Percentiles rank a stretch among this genome's conserved stretches.
Conservation (phyloP, 768 basidiomycete genomes). For the Podaxis sp. region DNA sequence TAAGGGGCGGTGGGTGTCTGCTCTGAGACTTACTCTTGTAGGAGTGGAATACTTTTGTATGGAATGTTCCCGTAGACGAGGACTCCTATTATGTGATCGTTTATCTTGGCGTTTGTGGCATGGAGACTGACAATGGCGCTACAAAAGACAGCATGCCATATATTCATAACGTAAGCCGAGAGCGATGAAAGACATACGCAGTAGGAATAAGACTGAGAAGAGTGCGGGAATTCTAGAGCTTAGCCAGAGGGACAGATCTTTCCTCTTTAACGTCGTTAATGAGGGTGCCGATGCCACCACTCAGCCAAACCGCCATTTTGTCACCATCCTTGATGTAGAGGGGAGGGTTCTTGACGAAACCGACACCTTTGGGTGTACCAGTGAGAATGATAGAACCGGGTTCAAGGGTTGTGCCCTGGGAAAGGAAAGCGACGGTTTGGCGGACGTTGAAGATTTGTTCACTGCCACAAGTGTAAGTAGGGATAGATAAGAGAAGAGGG, state of each 20-base stretch:
- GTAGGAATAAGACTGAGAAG: too few relatives aligned
- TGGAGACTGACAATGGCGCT: not conserved
- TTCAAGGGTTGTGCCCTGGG: conserved; percentile 80
- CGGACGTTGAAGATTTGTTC: conserved; percentile 81
- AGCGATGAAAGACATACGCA: not conserved
- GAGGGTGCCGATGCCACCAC: conserved; percentile 75
- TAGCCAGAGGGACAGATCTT: conserved; percentile 11
- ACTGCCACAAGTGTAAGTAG: conserved; percentile 33
- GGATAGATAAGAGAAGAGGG: not conserved
- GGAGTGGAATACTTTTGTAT: not conserved
- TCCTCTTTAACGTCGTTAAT: conserved; percentile 81
- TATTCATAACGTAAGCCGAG: not conserved
- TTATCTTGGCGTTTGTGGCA: not conserved
- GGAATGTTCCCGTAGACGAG: not conserved
- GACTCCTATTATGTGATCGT: not conserved
- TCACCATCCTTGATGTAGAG: conserved; percentile 76
- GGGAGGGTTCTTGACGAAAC: conserved; percentile 72
- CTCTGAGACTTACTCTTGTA: not conserved
- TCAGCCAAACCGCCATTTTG: conserved; percentile 64
- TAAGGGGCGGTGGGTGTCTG: not conserved
- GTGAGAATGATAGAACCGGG: conserved; percentile 84
- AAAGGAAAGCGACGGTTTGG: conserved; percentile 77
- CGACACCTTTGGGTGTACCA: conserved; percentile 80
- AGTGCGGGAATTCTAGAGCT: not conserved
- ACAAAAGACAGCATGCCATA: not conserved